Conservation (phyloP, 176 grass and related monocot genomes). For the barley (Hordeum vulgare) region MorexV3_pseudomolecules_assembly NC_058522.1:447970437-447970936, state of each 20-base stretch:
- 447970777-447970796: neutral
- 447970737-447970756: neutral
- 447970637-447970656: neutral
- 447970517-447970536: neutral
- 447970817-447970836: neutral
- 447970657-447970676: neutral
- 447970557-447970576: neutral
- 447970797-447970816: neutral
- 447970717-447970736: neutral
- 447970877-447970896: constrained; percentile 33
- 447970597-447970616: neutral
- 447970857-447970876: constrained; percentile 11
- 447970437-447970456: no score
- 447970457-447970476: no score
- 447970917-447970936: neutral
- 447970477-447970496: neutral
- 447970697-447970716: neutral
- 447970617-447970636: neutral
- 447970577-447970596: no score
- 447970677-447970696: neutral
- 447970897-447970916: neutral
- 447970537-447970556: neutral
- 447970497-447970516: neutral
- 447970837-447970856: constrained; percentile 22
- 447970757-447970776: neutral